Evolutionary conservation across 352 stramenopile genomes (phyloP).

Genomic region (Phytopythium sindhum): DNA sequence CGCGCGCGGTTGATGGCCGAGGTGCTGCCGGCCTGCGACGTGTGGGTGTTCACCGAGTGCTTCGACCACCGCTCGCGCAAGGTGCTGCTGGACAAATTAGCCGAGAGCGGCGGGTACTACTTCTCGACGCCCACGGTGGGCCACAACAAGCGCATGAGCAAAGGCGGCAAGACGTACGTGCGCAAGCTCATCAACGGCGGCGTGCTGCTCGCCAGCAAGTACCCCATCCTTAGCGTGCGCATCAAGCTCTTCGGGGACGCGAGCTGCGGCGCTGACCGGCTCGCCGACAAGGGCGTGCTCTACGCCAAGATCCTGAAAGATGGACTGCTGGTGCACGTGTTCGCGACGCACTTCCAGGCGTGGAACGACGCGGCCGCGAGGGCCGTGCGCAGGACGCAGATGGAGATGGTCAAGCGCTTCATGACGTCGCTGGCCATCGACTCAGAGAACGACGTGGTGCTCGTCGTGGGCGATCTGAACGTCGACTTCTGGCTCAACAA

Average conservation of each 20-base stretch:
- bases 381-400: conserved; percentile 56
- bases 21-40: conserved; percentile 56
- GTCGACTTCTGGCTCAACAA: conserved; percentile 78
- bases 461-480: conserved; percentile 71
- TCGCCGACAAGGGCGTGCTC: conserved; percentile 75
- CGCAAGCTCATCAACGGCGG: conserved; percentile 73
- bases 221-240: conserved; percentile 65
- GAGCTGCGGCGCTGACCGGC: conserved; percentile 54
- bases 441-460: conserved; percentile 46
- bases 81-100: conserved; percentile 61
- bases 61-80: conserved; percentile 71
- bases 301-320: conserved; percentile 84
- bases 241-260: conserved; percentile 72
- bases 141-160: conserved; percentile 61
- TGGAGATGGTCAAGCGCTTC: conserved; percentile 58
- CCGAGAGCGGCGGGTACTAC: conserved; percentile 49
- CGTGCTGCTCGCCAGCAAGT: conserved; percentile 66
- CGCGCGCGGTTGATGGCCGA: conserved; percentile 68
- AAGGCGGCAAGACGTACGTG: conserved; percentile 32
- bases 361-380: conserved; percentile 67
- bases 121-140: conserved; percentile 73
- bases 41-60: conserved; percentile 79
- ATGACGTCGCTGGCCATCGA: conserved; percentile 60
- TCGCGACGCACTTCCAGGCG: conserved; percentile 71
- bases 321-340: conserved; percentile 66